Conservation (phyloP, 2,329 filamentous ascomycete species). For the Calonectria leucothoes region DNA sequence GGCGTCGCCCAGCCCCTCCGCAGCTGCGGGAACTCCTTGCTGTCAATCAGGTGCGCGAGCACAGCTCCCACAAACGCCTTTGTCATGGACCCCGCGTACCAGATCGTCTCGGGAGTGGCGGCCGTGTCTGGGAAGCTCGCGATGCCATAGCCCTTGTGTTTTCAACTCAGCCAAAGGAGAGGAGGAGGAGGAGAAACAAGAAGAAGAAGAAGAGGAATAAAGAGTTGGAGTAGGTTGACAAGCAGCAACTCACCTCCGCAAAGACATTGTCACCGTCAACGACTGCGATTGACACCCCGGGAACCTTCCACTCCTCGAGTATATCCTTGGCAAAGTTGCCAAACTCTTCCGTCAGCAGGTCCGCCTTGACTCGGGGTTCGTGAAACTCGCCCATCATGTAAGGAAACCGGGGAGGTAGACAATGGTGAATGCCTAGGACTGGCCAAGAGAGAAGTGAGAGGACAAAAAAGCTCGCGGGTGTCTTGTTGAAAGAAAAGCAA, state of each 20-base stretch:
- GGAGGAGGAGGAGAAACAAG: too few species aligned
- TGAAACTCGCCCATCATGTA: not conserved
- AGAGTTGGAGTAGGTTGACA: too few species aligned
- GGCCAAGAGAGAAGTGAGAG: too few species aligned
- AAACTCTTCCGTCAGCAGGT: slow-evolving; percentile 16
- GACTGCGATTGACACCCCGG: slow-evolving; percentile 43
- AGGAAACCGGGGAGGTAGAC: not conserved
- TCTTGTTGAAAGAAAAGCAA: not conserved
- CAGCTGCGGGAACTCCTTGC: slow-evolving; percentile 44
- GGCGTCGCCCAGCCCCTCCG: slow-evolving; percentile 59
- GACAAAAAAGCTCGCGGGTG: not conserved
- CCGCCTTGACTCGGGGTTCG: not conserved
- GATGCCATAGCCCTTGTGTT: slow-evolving; percentile 42
- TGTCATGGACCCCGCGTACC: slow-evolving; percentile 66
- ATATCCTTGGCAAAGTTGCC: slow-evolving; percentile 12
- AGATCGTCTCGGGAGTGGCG: slow-evolving; percentile 60
- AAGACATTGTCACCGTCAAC: slow-evolving; percentile 41
- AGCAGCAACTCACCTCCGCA: slow-evolving; percentile 33
- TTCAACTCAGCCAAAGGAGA: not conserved
- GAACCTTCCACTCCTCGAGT: slow-evolving; percentile 41
- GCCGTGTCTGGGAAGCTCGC: slow-evolving; percentile 50
- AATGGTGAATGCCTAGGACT: not conserved
- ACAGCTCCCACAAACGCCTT: slow-evolving; percentile 66
- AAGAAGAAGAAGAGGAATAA: too few species aligned
- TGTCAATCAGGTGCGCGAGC: slow-evolving; percentile 62